These are phyloP conservation scores for Coprinopsis sp. DNA, from an alignment of 768 basidiomycete genomes.

Conservation along the genomic window DNA sequence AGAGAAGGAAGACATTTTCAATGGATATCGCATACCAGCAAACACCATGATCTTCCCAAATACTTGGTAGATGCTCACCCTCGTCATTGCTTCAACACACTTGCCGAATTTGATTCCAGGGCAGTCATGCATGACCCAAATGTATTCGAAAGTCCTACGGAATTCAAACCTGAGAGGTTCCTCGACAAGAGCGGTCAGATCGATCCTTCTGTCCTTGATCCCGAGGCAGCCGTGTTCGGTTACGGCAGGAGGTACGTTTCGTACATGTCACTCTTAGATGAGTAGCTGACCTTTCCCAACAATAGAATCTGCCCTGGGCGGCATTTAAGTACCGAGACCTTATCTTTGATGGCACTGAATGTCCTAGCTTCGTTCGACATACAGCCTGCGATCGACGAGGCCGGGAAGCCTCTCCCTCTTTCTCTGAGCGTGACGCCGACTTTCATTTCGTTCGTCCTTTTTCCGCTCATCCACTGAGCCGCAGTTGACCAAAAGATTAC, in stretches of 20 bases:
- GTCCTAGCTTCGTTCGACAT: constrained; percentile 16
- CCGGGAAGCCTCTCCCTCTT: neutral
- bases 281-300: too few species aligned
- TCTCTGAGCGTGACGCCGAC: neutral
- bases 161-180: constrained; percentile 26
- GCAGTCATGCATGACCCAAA: constrained; percentile 22
- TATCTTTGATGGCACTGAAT: constrained; percentile 22
- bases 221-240: constrained; percentile 22
- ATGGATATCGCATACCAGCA: constrained; percentile 28
- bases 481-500: neutral
- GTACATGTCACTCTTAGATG: neutral
- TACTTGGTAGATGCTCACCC: constrained; percentile 21
- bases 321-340: constrained; percentile 37
- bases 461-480: neutral
- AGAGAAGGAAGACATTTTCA: constrained; percentile 11
- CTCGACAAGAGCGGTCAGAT: constrained; percentile 21
- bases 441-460: neutral
- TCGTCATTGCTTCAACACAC: neutral
- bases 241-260: constrained; percentile 20
- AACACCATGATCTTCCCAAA: constrained; percentile 30
- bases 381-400: constrained; percentile 7
- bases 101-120: constrained; percentile 10
- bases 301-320: constrained; percentile 36
- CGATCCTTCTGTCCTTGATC: constrained; percentile 18
- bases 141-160: constrained; percentile 20